Base-by-base conservation (phyloP, 345 rosid species). In the Eucalyptus pauciflora region DNA sequence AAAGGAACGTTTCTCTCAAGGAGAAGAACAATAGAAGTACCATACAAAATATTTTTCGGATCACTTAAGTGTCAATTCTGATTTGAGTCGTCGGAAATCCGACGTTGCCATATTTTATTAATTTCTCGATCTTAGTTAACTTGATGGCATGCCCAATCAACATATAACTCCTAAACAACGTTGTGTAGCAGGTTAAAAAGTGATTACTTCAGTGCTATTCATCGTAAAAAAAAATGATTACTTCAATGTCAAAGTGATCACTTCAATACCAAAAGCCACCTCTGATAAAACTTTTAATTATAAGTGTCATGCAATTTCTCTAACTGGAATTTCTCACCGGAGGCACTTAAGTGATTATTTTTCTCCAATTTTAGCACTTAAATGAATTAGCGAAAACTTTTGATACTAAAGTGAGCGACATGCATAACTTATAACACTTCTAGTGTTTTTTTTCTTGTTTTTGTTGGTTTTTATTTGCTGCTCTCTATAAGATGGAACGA, bases 241-340 rank as follows among this genome's bases (percentile, higher is more conserved):
- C 3, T 50, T 50, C 18, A 50, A 5, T 50, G 18, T 15, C 18
- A 50, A 50, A 50, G 17, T 14, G 52, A 50, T 50, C 16, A 50
- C 16, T 13, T 50, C 51, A 50, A 50, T 50, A 50, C 7, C 51
- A 50, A 52, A 51, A 51, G 1, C 1, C 54, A 51, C 22, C 0
- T 6, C 54, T 17, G 1, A 17, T 7, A 52, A 52, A 52, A 18
- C 0, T 52, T 52, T 52, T 52, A 18, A 7, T 52, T 52, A 18
- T 17, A 7, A 52, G 0, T 17, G 56, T 0, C 56, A 18, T 18
- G 56, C 18, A 52, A 52, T 52, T 1, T 1, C 22, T 52, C 24
- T 52, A 7, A 0, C 1, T 17, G 4, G 1, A 52, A 52, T 52
- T 52, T 52, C 10, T 52, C 0, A 0, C 0, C 0, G 1, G 3